Conservation (phyloP, 1,284 basidiomycete genomes). For the Ceratobasidium papillatum region DNA sequence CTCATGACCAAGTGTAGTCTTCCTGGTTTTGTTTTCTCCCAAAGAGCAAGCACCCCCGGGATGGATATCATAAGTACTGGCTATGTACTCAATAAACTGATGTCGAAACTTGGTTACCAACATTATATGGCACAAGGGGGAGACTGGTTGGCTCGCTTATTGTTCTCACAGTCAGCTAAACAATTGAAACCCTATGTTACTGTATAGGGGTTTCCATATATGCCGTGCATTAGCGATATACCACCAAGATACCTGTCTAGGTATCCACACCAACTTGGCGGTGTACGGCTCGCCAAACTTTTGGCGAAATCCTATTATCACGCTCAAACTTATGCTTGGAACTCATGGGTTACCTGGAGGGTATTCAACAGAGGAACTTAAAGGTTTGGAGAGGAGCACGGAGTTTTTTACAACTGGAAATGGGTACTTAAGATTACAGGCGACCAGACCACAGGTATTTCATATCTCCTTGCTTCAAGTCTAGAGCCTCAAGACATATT, state of each 20-base stretch:
- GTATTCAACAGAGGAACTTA: conserved; percentile 13
- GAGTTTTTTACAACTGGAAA: conserved; percentile 23
- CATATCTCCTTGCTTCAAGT: too few species aligned
- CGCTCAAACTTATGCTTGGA: conserved; percentile 20
- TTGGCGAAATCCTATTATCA: conserved; percentile 36
- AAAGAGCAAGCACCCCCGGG: conserved; percentile 43
- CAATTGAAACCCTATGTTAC: too few species aligned
- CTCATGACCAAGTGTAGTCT: too few species aligned
- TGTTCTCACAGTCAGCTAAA: too few species aligned
- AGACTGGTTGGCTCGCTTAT: background rate
- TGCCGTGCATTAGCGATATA: conserved; percentile 29
- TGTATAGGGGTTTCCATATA: conserved; percentile 20
- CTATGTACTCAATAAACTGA: conserved; percentile 44
- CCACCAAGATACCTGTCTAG: conserved; percentile 33
- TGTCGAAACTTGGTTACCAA: conserved; percentile 45
- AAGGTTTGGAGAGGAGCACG: conserved; percentile 3
- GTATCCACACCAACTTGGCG: conserved; percentile 28
- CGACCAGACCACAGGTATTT: conserved; percentile 43
- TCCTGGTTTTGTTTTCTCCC: conserved; percentile 45
- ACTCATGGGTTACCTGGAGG: conserved; percentile 17
- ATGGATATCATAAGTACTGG: conserved; percentile 42
- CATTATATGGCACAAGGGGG: conserved; percentile 45
- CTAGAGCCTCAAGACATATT: too few species aligned
- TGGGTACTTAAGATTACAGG: conserved; percentile 29
- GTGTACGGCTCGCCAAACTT: conserved; percentile 17